Evolutionary conservation across 2,329 filamentous ascomycete genomes (phyloP).

Genomic region (Pestalotiopsis sp.): DNA sequence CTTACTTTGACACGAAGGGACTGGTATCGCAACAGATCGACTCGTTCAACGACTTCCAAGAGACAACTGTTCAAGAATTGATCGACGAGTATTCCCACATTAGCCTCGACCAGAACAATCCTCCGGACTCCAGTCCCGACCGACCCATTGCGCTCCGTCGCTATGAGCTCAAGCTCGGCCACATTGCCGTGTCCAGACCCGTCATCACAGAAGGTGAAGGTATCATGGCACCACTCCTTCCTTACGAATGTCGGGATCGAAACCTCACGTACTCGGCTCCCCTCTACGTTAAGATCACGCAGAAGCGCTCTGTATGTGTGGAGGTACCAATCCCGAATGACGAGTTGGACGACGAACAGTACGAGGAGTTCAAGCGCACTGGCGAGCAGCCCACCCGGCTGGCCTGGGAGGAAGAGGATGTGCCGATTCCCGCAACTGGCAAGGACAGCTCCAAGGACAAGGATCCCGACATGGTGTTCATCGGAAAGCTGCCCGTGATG

Average conservation of each 20-base stretch:
- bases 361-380: slow-evolving; percentile 56
- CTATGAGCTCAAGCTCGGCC: slow-evolving; percentile 94
- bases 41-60: slow-evolving; percentile 97
- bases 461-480: slow-evolving; percentile 76
- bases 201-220: slow-evolving; percentile 94
- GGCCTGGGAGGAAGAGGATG: slow-evolving; percentile 64
- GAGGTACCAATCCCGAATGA: slow-evolving; percentile 70
- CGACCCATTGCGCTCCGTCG: slow-evolving; percentile 85
- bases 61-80: slow-evolving; percentile 91
- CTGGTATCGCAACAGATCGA: slow-evolving; percentile 97
- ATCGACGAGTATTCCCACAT: slow-evolving; percentile 90
- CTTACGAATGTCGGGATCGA: slow-evolving; percentile 92
- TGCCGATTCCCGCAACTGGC: slow-evolving; percentile 51
- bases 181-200: slow-evolving; percentile 84
- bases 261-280: slow-evolving; percentile 95
- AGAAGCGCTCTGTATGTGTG: slow-evolving; percentile 81
- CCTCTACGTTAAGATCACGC: slow-evolving; percentile 86
- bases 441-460: slow-evolving; percentile 57
- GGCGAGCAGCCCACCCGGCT: slow-evolving; percentile 61
- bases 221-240: slow-evolving; percentile 80
- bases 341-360: slow-evolving; percentile 70
- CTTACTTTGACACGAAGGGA: slow-evolving; percentile 95
- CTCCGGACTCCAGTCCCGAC: slow-evolving; percentile 65
- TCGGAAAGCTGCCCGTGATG: slow-evolving; percentile 97
- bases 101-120: slow-evolving; percentile 90